Evolutionary conservation across 2,329 filamentous ascomycete species (phyloP).

Genomic region (Trichoderma polysporum): DNA sequence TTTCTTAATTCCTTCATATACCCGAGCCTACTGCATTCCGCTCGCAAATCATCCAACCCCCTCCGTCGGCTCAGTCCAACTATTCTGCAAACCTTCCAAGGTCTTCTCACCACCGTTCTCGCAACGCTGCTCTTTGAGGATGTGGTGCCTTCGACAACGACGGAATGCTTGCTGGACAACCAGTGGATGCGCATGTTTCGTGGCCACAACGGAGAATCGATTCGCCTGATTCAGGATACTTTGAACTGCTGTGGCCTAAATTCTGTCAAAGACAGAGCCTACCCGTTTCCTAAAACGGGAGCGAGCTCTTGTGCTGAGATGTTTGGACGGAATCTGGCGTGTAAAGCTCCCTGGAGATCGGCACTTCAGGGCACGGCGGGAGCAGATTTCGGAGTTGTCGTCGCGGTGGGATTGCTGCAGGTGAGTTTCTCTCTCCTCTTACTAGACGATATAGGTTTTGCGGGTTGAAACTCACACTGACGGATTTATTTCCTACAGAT

Average conservation of each 20-base stretch:
- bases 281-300: slow-evolving; percentile 53
- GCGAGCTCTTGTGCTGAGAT: slow-evolving; percentile 47
- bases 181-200: slow-evolving; percentile 57
- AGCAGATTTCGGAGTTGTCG: slow-evolving; percentile 53
- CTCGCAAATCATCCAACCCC: slow-evolving; percentile 25
- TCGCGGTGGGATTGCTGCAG: slow-evolving; percentile 56
- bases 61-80: slow-evolving; percentile 32
- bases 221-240: slow-evolving; percentile 63
- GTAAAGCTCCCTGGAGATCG: slow-evolving; percentile 55
- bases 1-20: slow-evolving; percentile 39
- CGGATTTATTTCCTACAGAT: slow-evolving; percentile 26
- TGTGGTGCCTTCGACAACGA: slow-evolving; percentile 33
- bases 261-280: slow-evolving; percentile 57
- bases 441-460: neutral
- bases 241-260: slow-evolving; percentile 67
- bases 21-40: slow-evolving; percentile 33
- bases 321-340: slow-evolving; percentile 48
- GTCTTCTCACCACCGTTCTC: slow-evolving; percentile 43
- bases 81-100: slow-evolving; percentile 44
- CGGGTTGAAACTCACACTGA: neutral
- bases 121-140: slow-evolving; percentile 44
- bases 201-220: slow-evolving; percentile 47
- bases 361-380: slow-evolving; percentile 54
- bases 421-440: slow-evolving; percentile 35
- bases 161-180: slow-evolving; percentile 55